A percentile compares a stretch with the other conserved stretches of the same genome.
Conservation (phyloP, 2,329 filamentous ascomycete species). For the Verticillium longisporum region DNA sequence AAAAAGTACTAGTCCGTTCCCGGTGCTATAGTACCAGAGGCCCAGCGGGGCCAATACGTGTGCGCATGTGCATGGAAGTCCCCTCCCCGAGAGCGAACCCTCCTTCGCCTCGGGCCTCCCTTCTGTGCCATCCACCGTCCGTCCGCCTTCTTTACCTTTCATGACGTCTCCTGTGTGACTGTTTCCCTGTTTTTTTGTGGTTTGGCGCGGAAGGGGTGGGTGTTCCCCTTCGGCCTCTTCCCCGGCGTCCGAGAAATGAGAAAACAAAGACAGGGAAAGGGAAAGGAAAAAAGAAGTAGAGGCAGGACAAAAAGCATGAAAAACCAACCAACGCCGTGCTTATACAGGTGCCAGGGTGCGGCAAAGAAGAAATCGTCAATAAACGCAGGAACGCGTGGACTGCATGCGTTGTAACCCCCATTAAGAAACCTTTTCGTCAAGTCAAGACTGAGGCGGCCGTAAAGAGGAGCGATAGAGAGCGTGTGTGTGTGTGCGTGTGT, state of each 20-base stretch:
- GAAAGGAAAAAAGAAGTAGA: neutral
- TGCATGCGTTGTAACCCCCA: neutral
- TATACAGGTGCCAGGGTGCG: neutral
- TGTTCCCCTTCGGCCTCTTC: neutral
- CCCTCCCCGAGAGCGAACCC: neutral
- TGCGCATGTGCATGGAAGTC: neutral
- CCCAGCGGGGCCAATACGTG: neutral
- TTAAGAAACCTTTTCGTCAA: neutral
- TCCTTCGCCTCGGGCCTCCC: neutral
- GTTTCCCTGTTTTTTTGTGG: neutral
- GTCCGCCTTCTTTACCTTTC: neutral
- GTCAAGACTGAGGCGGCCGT: neutral
- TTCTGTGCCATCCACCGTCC: neutral
- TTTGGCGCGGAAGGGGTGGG: neutral
- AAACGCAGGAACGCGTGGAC: neutral
- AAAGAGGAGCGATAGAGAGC: neutral
- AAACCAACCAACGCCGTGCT: conserved; percentile 3
- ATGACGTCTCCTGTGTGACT: neutral
- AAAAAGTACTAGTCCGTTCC: neutral
- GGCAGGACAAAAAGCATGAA: neutral
- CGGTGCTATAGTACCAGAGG: neutral
- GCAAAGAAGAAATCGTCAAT: conserved; percentile 9
- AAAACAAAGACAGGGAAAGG: neutral
- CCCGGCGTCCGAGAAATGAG: neutral
- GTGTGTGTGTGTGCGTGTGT: too few relatives aligned